Conservation (phyloP, 2,329 filamentous ascomycete species). For the Orbilia ellipsospora region DNA sequence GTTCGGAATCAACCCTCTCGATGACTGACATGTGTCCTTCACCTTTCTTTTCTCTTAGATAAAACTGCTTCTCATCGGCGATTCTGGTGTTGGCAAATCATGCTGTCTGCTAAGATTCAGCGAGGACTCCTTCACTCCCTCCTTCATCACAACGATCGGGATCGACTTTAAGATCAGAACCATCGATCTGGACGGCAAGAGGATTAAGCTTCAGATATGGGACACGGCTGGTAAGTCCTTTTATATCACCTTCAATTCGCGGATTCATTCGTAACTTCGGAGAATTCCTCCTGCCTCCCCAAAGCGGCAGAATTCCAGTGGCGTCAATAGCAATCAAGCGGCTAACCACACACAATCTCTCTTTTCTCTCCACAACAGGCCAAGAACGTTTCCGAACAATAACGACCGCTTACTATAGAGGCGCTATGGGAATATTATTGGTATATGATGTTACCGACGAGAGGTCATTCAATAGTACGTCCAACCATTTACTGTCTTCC, state of each 20-base stretch:
- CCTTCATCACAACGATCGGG: constrained; percentile 98
- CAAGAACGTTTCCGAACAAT: constrained; percentile 99
- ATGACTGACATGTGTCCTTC: constrained; percentile 58
- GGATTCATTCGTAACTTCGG: constrained; percentile 4
- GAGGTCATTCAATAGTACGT: constrained; percentile 91
- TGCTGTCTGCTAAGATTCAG: constrained; percentile 97
- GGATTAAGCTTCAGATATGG: constrained; percentile 99
- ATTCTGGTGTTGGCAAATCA: constrained; percentile 96
- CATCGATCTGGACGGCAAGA: constrained; percentile 98
- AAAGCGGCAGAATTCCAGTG: constrained; percentile 35
- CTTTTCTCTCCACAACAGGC: constrained; percentile 61
- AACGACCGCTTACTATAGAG: constrained; percentile 97
- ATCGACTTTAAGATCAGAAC: constrained; percentile 99
- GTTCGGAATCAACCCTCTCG: constrained; percentile 52
- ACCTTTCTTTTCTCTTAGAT: constrained; percentile 70
- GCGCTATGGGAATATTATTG: constrained; percentile 96
- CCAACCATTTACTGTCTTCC: not conserved
- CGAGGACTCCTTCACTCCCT: constrained; percentile 96
- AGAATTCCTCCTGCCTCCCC: constrained; percentile 6
- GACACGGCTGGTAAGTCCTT: constrained; percentile 78
- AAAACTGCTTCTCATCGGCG: constrained; percentile 95
- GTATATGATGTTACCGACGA: constrained; percentile 99
- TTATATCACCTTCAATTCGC: not conserved
- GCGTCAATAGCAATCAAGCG: constrained; percentile 16
- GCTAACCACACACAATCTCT: constrained; percentile 10